Base-by-base conservation (phyloP, 2,329 filamentous ascomycete species). In the Curvularia lunata region DNA sequence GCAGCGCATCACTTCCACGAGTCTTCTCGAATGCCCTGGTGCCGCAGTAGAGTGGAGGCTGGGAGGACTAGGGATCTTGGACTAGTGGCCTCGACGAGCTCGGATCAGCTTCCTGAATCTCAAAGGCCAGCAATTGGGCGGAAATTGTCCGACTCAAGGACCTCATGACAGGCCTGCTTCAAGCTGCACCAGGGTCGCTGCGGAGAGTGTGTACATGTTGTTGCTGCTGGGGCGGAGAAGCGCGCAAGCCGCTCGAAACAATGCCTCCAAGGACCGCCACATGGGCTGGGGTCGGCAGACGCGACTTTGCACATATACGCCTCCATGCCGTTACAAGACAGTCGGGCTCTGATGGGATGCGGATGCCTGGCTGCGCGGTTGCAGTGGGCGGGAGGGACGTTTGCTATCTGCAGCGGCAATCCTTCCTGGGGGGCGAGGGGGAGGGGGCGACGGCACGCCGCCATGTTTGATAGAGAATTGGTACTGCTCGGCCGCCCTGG, bases 1-100 rank as follows among this genome's bases (percentile, higher is more conserved):
- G 62, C 59, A 56, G 66, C 64, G 58, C 68, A 68, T 72, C 66
- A 66, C 64, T 73, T 75, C 70, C 59, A 71, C 52, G 54, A 65
- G 59, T 59, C 32, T 74, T 75, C 72, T 73, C 68, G 72, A 75
- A 75, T 64, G 54, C 55, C 32, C 52, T 53, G 48, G 57, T 53
- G 61, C 56, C 47, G 53, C 59, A 49, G 58, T 52, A 55, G 54
- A 59, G 63, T 60, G 61, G 61, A 61, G 61, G 54, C 43, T 57
- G 50, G 50, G 25, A 42, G 18, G 48, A 52, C 58, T 57, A 62
- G 54, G 52, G 48, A 60, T 54, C 28, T 62, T 51, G 56, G 56
- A 56, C 47, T 54, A 61, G 57, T 48, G 43, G 19, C 52, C 55
- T 45, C 34, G 30, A 58, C 48, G 51, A 43, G 55, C 56, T 65